These are phyloP conservation scores for Fusarium liriodendri DNA, from an alignment of 2,329 filamentous ascomycete genomes.

Conservation along the genomic window DNA sequence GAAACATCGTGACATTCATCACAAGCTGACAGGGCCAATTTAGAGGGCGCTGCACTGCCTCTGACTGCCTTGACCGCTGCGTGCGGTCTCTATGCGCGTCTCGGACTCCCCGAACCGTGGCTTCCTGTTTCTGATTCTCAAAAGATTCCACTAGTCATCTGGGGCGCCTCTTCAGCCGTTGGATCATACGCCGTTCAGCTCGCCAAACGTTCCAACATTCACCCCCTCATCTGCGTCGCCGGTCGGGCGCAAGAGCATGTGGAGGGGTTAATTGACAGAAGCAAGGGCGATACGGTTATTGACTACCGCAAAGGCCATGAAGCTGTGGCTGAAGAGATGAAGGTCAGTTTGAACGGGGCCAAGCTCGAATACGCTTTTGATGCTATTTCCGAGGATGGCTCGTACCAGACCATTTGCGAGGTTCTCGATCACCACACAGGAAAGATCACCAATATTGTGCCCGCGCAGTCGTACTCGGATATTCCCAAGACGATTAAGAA, in stretches of 20 bases:
- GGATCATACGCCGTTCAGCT: constrained; percentile 25
- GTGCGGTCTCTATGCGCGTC: constrained; percentile 8
- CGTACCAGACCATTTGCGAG: constrained; percentile 28
- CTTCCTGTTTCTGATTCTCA: not conserved
- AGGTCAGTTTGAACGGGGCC: not conserved
- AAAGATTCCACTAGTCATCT: constrained; percentile 9
- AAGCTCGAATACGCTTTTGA: constrained; percentile 22
- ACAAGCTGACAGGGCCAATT: not conserved
- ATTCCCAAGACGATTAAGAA: constrained; percentile 25
- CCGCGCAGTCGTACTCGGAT: constrained; percentile 23
- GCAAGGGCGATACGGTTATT: constrained; percentile 23
- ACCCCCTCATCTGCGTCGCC: constrained; percentile 29
- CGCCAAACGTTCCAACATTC: constrained; percentile 19
- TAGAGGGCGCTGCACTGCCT: constrained; percentile 20
- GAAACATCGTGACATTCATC: not conserved
- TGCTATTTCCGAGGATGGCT: constrained; percentile 24
- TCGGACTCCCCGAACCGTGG: constrained; percentile 10
- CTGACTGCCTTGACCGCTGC: constrained; percentile 23
- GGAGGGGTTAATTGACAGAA: constrained; percentile 9
- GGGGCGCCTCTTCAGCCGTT: constrained; percentile 29
- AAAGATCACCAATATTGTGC: constrained; percentile 22
- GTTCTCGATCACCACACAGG: constrained; percentile 8
- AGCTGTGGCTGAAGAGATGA: not conserved
- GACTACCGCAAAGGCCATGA: constrained; percentile 18
- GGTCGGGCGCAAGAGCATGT: constrained; percentile 23